Conservation (phyloP, 2,329 filamentous ascomycete species). For the Neonectria coccinea region DNA sequence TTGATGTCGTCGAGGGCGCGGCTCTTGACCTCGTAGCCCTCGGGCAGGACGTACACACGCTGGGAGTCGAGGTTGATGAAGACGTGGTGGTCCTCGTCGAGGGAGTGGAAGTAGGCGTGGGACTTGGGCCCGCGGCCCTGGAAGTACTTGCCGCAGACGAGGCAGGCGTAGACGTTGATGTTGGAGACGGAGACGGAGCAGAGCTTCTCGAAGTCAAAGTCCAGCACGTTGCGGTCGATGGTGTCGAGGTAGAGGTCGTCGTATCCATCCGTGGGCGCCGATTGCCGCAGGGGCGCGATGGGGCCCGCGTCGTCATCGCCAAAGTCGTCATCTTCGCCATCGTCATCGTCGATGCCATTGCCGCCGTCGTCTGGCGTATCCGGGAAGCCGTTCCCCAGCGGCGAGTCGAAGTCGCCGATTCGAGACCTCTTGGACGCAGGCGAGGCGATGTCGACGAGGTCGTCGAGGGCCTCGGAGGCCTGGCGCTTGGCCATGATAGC, state of each 20-base stretch:
- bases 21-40: constrained; percentile 96
- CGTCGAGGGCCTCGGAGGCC: constrained; percentile 70
- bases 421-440: constrained; percentile 71
- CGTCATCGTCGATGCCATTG: constrained; percentile 39
- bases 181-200: constrained; percentile 97
- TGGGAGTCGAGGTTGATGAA: constrained; percentile 98
- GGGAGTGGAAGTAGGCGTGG: constrained; percentile 96
- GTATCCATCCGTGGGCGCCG: constrained; percentile 86
- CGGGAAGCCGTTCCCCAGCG: constrained; percentile 50
- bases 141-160: constrained; percentile 98
- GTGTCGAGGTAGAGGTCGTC: constrained; percentile 98
- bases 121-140: constrained; percentile 94
- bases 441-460: constrained; percentile 65
- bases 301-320: constrained; percentile 57
- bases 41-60: constrained; percentile 90
- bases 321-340: constrained; percentile 52
- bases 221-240: constrained; percentile 89
- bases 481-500: constrained; percentile 65
- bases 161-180: constrained; percentile 98
- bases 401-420: constrained; percentile 59
- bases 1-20: constrained; percentile 98
- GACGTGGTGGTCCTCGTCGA: constrained; percentile 95
- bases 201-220: constrained; percentile 99
- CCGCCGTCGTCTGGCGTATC: constrained; percentile 43
- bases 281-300: constrained; percentile 62